A percentile compares a stretch with the other conserved stretches of the same genome.
Evolutionary conservation across 768 basidiomycete genomes (phyloP).

Genomic region (Baorangia bicolor): DNA sequence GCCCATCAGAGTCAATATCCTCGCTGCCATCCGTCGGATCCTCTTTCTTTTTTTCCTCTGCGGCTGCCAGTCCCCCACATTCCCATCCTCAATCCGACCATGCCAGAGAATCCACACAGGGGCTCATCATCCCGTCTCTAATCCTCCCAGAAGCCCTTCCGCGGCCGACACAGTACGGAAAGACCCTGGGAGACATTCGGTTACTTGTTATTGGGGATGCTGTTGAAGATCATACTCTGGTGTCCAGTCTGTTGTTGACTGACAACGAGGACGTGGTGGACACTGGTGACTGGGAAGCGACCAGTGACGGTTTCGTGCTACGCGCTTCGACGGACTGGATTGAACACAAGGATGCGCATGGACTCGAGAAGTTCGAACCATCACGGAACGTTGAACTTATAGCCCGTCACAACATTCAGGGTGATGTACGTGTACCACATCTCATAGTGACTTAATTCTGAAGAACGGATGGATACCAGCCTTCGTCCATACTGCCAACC

Average conservation of each 20-base stretch:
- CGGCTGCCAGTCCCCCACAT: constrained; percentile 63
- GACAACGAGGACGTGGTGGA: constrained; percentile 72
- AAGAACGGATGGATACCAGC: constrained; percentile 20
- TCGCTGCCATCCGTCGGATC: constrained; percentile 72
- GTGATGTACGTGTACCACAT: constrained; percentile 42
- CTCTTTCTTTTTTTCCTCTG: constrained; percentile 78
- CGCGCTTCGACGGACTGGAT: constrained; percentile 72
- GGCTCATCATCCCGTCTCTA: constrained; percentile 70
- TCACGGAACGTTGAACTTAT: constrained; percentile 63
- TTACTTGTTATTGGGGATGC: constrained; percentile 55
- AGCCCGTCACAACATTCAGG: constrained; percentile 42
- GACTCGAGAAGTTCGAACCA: constrained; percentile 64
- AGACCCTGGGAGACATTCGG: constrained; percentile 61
- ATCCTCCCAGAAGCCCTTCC: constrained; percentile 60
- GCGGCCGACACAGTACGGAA: constrained; percentile 64
- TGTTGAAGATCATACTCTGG: constrained; percentile 30
- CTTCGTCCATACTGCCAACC: constrained; percentile 37
- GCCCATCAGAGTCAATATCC: constrained; percentile 62
- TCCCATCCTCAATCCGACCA: constrained; percentile 43
- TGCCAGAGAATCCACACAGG: constrained; percentile 42
- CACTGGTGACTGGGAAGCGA: constrained; percentile 55
- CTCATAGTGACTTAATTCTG: constrained; percentile 3
- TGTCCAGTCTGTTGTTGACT: constrained; percentile 51
- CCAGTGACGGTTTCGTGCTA: constrained; percentile 42
- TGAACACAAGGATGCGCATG: constrained; percentile 62